phyloP scores from a whole-genome alignment of 2,329 filamentous ascomycete species.

The Botrytis elliptica region DNA sequence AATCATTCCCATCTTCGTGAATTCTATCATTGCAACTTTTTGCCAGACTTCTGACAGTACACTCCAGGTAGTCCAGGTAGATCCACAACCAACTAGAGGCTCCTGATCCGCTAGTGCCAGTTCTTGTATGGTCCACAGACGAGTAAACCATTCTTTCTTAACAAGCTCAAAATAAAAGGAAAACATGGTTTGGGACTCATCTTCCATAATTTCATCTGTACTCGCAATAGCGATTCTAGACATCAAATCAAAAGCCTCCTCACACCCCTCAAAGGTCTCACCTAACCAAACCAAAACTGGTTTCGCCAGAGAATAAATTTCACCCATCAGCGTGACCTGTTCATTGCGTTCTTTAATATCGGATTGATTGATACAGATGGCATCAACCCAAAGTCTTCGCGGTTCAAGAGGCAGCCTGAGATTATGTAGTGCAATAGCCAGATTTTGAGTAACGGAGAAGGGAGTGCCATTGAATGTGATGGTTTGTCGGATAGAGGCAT shows the following conservation, averaged over 20 bases:
- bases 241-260: not conserved
- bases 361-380: constrained; percentile 29
- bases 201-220: not conserved
- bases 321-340: constrained; percentile 30
- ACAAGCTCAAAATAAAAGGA: not conserved
- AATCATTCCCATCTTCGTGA: not conserved
- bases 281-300: constrained; percentile 19
- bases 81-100: constrained; percentile 7
- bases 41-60: not conserved
- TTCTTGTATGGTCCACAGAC: constrained; percentile 25
- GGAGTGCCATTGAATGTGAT: constrained; percentile 4
- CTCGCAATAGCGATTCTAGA: not conserved
- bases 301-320: constrained; percentile 27
- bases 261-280: not conserved
- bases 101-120: not conserved
- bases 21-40: not conserved
- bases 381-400: constrained; percentile 22
- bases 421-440: constrained; percentile 16
- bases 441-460: constrained; percentile 18
- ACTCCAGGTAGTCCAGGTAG: constrained; percentile 7
- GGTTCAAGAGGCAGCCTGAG: not conserved
- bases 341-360: constrained; percentile 23
- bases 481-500: not conserved
- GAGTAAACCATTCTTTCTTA: constrained; percentile 22
- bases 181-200: not conserved